Base-by-base conservation (phyloP, 108 stramenopile species). In the Asterionellopsis glacialis region DNA sequence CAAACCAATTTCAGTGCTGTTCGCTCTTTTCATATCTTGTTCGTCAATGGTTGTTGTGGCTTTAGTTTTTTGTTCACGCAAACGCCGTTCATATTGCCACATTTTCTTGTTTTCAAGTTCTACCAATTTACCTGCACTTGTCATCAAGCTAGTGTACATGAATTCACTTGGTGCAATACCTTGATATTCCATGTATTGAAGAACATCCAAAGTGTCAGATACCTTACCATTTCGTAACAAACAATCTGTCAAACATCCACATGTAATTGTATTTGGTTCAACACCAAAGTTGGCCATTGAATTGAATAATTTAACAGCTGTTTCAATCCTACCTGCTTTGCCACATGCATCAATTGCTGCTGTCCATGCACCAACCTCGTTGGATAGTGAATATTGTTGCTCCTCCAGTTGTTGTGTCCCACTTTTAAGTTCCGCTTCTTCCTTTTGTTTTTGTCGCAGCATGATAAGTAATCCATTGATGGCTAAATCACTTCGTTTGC, bases 271-370 rank as follows among this genome's bases (percentile, higher is more conserved):
- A 59, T 93, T 93, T 26, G 93, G 89, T 23, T 76, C 60, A 5
- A 85, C 84, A 9, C 76, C 81, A 66, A 80, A 83, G 10, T 69
- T 71, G 43, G 85, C 81, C 87, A 94, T 90, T 52, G 81, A 72
- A 0, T 60, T 23, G 57, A 94, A 90, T 1, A 93, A 64, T 40
- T 72, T 57, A 10, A 87, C 48, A 3, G 89, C 88, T 19, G 88
- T 86, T 45, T 91, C 84, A 18, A 81, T 73, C 16, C 87, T 57
- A 10, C 86, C 90, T 2, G 78, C 61, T 70, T 91, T 91, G 9
- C 90, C 93, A 73, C 86, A 90, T 10, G 93, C 93, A 67, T 91
- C 76, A 41, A 94, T 94, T 7, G 93, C 88, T 45, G 93, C 86
- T 14, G 90, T 94, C 91, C 91, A 93, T 13, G 91, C 91, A 28